Base-by-base conservation (phyloP, 225 moss, liverwort and hornwort species). In the Polytrichum formosum region DNA sequence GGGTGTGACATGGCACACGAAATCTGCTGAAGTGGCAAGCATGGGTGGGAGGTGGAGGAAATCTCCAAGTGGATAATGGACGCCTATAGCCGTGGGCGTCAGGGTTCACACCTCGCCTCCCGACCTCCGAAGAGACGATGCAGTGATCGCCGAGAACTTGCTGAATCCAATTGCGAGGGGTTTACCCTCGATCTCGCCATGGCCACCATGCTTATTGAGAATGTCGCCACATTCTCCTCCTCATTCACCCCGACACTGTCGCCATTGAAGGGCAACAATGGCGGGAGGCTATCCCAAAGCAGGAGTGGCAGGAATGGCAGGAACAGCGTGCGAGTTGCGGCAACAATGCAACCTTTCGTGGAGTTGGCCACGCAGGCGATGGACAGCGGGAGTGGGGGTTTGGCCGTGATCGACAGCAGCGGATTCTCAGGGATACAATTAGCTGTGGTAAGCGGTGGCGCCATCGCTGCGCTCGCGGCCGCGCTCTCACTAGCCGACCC, bases 391-490 rank as follows among this genome's bases (percentile, higher is more conserved):
- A 5, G 2, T 6, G 67, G 33, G 21, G 70, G 76, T 2, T 63
- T 90, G 63, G 91, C 80, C 6, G 78, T 83, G 31, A 83, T 84
- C 61, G 90, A 82, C 65, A 75, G 82, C 55, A 89, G 77, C 29
- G 87, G 81, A 0, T 30, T 84, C 0, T 79, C 89, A 26, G 80
- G 83, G 16, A 63, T 93, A 64, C 90, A 86, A 28, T 83, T 96
- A 63, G 96, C 93, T 9, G 79, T 93, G 4, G 96, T 93, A 3
- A 84, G 91, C 27, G 96, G 96, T 53, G 88, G 96, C 23, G 96
- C 85, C 54, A 75, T 91, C 5, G 93, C 91, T 5, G 88, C 90
- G 63, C 80, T 91, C 18, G 93, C 88, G 4, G 85, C 90, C 0
- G 96, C 89, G 29, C 80, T 88, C 0, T 80, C 91, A 7, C 80